Evolutionary conservation across 305 asterid genomes (phyloP).

Genomic region (Andrographis paniculata): DNA sequence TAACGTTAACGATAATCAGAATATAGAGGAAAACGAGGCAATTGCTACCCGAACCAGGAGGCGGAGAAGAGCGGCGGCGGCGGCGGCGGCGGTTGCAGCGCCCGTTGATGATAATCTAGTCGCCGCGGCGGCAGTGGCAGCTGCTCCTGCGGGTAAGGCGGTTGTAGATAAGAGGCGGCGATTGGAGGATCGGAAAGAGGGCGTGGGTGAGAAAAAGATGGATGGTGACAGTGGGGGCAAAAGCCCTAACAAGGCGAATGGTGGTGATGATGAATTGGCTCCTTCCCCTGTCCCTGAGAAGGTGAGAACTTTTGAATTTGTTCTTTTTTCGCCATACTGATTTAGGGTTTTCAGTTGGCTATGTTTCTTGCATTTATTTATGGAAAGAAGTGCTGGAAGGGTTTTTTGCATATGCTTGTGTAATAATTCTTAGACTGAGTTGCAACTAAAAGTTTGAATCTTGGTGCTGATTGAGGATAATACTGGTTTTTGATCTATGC

Average conservation of each 20-base stretch:
- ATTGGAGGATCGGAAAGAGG: constrained; percentile 31
- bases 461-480: constrained; percentile 15
- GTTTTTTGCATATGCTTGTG: constrained; percentile 14
- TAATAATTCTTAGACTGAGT: constrained; percentile 11
- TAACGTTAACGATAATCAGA: constrained; percentile 18
- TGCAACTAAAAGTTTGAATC: constrained; percentile 15
- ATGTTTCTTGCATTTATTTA: constrained; percentile 1
- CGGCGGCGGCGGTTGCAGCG: constrained; percentile 35
- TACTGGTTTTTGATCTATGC: constrained; percentile 6
- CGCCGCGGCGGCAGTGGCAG: constrained; percentile 28
- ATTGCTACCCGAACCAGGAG: constrained; percentile 71
- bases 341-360: background rate
- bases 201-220: constrained; percentile 48
- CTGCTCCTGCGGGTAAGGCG: constrained; percentile 25
- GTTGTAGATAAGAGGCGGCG: constrained; percentile 30
- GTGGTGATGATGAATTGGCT: constrained; percentile 55
- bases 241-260: constrained; percentile 46
- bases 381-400: background rate
- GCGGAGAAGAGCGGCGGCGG: constrained; percentile 41
- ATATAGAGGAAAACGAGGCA: constrained; percentile 42
- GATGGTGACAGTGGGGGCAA: constrained; percentile 41
- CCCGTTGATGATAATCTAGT: constrained; percentile 44
- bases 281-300: constrained; percentile 59
- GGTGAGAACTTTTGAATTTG: constrained; percentile 25
- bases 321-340: constrained; percentile 2